Evolutionary conservation across 2,329 filamentous ascomycete species (phyloP), one percentile per base, ranked within the genome.

Genomic region (Hypoxylon sp.): DNA sequence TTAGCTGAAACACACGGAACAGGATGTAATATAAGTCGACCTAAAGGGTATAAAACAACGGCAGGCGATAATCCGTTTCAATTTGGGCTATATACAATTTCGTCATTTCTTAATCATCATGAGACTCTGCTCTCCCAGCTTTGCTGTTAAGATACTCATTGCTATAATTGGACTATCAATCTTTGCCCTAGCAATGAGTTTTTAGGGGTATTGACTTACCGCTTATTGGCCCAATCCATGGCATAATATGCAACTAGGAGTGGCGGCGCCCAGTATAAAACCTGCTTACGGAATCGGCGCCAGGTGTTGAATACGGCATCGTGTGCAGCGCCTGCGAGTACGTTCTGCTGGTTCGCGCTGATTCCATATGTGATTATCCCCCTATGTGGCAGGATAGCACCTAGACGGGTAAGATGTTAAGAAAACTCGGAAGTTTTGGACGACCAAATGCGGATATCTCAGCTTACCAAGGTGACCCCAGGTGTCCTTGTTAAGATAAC

Each of bases 271-370:
- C 94, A 91, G 87, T 94, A 98, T 73, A 98, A 88, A 73, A 97
- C 89, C 86, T 98, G 95, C 76, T 86, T 82, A 79, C 89, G 90
- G 82, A 91, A 93, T 76, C 96, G 90, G 80, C 96, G 91, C 87
- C 91, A 97, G 76, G 89, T 91, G 87, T 98, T 98, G 90, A 98
- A 98, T 84, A 98, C 84, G 77, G 94, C 94, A 74, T 91, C 91
- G 81, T 94, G 83, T 70, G 87, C 81, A 67, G 90, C 85, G 76
- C 93, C 93, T 69, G 93, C 93, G 72, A 97, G 86, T 72, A 93
- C 91, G 76, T 92, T 90, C 85, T 97, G 94, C 79, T 93, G 91
- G 87, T 99, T 98, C 75, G 91, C 82, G 73, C 93, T 90, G 75
- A 98, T 80, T 72, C 90, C 87, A 83, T 95, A 98, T 75, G 82